Percentiles rank a stretch among this genome's conserved stretches.
Evolutionary conservation across 208 protist species (phyloP).

Genomic region (Trypanosoma cruzi): DNA sequence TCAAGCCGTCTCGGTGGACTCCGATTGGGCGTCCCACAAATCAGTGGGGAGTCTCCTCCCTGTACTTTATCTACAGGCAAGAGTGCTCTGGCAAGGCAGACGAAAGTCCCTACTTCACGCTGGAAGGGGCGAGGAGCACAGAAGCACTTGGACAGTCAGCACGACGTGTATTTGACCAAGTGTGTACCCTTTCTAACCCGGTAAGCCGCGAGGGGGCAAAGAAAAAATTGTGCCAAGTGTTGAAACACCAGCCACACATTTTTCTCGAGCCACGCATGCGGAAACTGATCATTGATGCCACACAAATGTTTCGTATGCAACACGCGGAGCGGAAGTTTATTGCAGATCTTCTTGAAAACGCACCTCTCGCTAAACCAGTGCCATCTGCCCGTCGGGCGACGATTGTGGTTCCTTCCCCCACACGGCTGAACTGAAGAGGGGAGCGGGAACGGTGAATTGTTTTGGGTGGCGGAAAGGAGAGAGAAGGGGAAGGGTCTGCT

Average conservation of each 20-base stretch:
- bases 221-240: constrained; percentile 63
- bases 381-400: constrained; percentile 8
- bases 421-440: neutral
- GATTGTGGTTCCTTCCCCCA: neutral
- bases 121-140: too few relatives aligned
- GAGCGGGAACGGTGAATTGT: neutral
- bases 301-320: constrained; percentile 70
- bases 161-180: constrained; percentile 52
- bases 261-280: constrained; percentile 67
- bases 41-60: neutral
- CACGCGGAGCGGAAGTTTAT: constrained; percentile 86
- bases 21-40: constrained; percentile 46
- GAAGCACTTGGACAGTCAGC: constrained; percentile 4
- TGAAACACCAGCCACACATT: constrained; percentile 68
- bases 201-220: constrained; percentile 81
- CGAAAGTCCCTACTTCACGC: neutral
- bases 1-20: constrained; percentile 57
- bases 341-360: constrained; percentile 71
- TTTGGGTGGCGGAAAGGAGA: neutral
- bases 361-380: constrained; percentile 42
- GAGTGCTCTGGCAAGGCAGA: neutral
- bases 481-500: neutral
- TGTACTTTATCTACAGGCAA: constrained; percentile 55
- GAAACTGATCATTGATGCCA: constrained; percentile 53
- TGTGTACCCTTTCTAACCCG: constrained; percentile 74